Evolutionary conservation across 2,329 filamentous ascomycete genomes (phyloP), one percentile per base, ranked within the genome.

Genomic region (Coniochaeta sp.): DNA sequence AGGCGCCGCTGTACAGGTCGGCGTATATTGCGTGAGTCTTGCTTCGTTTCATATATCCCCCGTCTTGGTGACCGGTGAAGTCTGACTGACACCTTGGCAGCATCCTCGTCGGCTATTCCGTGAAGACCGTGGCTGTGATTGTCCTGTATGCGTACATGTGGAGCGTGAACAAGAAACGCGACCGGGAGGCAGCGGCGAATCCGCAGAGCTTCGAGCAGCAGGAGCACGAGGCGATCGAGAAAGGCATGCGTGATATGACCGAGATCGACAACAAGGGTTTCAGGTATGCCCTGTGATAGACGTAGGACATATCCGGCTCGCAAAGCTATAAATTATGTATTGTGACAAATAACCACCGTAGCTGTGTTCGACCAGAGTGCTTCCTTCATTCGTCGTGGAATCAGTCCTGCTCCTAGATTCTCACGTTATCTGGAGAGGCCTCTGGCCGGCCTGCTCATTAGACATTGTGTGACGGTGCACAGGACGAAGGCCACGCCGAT

Each of bases 101-200:
- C n/a, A 85, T 85, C 75, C 70, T 85, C 24, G 75, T 81, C 47
- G 82, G 81, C 0, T 85, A 85, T 63, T 71, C 73, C 3, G 73
- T 84, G 10, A 84, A 85, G 68, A 69, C 83, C 0, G 59, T 72
- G 2, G 74, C 77, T 62, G 80, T 85, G 0, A 65, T 79, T 0
- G 71, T 81, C 0, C 65, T 86, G 2, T 84, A 82, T 62, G 62
- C 79, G 1, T 85, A 84, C 64, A 85, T 85, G 82, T 81, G 73
- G 65, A 66, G 71, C 1, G 75, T 75, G 16, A 86, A 85, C 68
- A 81, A 80, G 68, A 77, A 76, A 61, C 71, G 83, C 26, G 82
- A 86, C 67, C 68, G 75, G 0, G 77, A 79, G 50, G 77, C 74
- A 4, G 72, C 68, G 1, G 60, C 64, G 22, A 67, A 67, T 8